Evolutionary conservation across 106 monocot genomes (phyloP).

Genomic region (Platanthera zijinensis): DNA sequence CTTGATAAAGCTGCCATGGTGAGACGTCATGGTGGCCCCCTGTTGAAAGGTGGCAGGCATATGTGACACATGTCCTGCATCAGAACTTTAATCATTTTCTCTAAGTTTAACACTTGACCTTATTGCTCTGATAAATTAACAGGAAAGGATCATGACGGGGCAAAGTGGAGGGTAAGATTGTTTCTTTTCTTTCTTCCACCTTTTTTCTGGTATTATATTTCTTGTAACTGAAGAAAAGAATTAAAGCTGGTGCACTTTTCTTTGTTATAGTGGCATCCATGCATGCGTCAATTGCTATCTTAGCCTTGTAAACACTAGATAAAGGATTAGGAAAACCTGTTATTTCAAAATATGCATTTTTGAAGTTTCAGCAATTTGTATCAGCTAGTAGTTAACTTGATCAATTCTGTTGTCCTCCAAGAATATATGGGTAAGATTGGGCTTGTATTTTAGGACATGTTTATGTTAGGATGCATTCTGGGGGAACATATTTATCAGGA

Average conservation of each 20-base stretch:
- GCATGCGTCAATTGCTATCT: not conserved
- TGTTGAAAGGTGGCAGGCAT: too few species aligned
- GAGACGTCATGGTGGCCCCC: too few species aligned
- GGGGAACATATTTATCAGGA: too few species aligned
- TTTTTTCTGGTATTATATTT: not conserved
- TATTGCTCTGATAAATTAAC: constrained; percentile 7
- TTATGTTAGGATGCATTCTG: too few species aligned
- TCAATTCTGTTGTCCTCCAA: not conserved
- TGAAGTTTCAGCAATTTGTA: not conserved
- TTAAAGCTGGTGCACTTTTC: not conserved
- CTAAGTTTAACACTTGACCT: not conserved
- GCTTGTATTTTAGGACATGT: too few species aligned
- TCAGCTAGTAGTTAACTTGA: not conserved
- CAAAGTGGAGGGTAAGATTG: constrained; percentile 73
- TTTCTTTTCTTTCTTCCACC: not conserved
- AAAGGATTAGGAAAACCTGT: not conserved
- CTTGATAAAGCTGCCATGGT: too few species aligned
- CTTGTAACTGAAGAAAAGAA: not conserved
- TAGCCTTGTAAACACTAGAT: not conserved
- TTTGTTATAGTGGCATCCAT: not conserved
- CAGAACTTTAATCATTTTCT: too few species aligned
- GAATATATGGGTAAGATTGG: not conserved
- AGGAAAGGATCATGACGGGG: constrained; percentile 70
- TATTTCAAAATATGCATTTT: not conserved
- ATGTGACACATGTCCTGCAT: too few species aligned